These are phyloP conservation scores for Panus rudis DNA, from an alignment of 768 basidiomycete genomes.

Conservation along the genomic window DNA sequence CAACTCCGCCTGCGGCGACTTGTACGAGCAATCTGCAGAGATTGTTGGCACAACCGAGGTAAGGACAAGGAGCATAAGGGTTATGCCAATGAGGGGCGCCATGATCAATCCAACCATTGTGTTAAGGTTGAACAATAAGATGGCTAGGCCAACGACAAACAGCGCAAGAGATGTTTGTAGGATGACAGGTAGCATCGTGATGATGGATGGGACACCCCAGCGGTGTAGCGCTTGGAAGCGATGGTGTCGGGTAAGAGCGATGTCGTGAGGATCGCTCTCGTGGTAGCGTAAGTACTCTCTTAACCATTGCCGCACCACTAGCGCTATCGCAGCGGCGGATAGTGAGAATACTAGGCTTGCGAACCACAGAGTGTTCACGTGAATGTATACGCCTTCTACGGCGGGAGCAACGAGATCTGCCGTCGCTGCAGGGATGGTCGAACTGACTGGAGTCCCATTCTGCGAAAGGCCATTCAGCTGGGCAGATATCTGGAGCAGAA, in stretches of 20 bases:
- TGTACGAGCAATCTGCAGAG: slow-evolving; percentile 3
- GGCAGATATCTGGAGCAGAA: not conserved
- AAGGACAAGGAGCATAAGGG: slow-evolving; percentile 1
- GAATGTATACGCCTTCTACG: not conserved
- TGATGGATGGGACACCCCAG: not conserved
- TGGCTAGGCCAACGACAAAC: not conserved
- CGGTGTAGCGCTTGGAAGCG: not conserved
- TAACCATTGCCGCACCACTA: slow-evolving; percentile 13
- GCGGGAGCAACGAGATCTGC: not conserved
- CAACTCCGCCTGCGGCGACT: too few relatives aligned
- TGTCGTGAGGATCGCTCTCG: slow-evolving; percentile 5
- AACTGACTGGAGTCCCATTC: not conserved
- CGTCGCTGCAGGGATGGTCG: not conserved
- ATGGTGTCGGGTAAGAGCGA: not conserved
- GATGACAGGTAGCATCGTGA: not conserved
- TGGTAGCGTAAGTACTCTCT: not conserved
- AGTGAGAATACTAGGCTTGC: slow-evolving; percentile 10
- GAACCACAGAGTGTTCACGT: slow-evolving; percentile 11
- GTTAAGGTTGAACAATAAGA: not conserved
- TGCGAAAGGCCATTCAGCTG: slow-evolving; percentile 1
- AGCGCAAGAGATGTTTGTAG: not conserved
- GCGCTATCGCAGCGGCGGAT: slow-evolving; percentile 8
- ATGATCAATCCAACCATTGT: not conserved
- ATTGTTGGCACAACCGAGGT: slow-evolving; percentile 1
- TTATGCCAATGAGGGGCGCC: not conserved